Conservation (phyloP, 371 early-diverging fungal species). For the Mucor mucedo region DNA sequence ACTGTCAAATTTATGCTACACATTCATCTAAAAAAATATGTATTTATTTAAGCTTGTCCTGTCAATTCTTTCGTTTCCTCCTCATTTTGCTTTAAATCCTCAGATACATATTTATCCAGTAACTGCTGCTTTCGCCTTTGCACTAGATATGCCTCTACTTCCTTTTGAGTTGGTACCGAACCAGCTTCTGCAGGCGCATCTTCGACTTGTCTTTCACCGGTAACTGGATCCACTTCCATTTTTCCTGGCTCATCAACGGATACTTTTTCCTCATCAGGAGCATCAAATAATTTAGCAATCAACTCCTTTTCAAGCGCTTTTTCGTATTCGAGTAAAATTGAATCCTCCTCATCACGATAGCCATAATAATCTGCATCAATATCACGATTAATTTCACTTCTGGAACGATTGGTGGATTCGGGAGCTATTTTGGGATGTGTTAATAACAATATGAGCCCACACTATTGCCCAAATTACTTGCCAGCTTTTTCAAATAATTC, state of each 20-base stretch:
- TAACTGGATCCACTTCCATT: slow-evolving; percentile 22
- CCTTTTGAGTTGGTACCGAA: slow-evolving; percentile 69
- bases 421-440: slow-evolving; percentile 15
- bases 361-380: slow-evolving; percentile 97
- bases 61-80: slow-evolving; percentile 39
- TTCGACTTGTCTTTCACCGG: slow-evolving; percentile 27
- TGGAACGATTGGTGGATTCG: slow-evolving; percentile 53
- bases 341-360: slow-evolving; percentile 94
- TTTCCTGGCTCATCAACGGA: slow-evolving; percentile 18
- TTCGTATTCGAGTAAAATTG: slow-evolving; percentile 81
- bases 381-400: slow-evolving; percentile 76
- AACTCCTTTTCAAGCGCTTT: slow-evolving; percentile 56
- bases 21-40: too few species aligned
- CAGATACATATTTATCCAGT: slow-evolving; percentile 48
- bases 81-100: slow-evolving; percentile 40
- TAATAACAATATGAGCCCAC: too few species aligned
- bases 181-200: slow-evolving; percentile 24
- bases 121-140: slow-evolving; percentile 70
- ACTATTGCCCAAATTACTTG: slow-evolving; percentile 5
- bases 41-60: slow-evolving; percentile 12
- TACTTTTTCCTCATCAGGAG: slow-evolving; percentile 41
- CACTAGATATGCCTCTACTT: slow-evolving; percentile 79
- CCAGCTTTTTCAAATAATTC: slow-evolving; percentile 85
- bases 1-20: background rate
- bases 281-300: slow-evolving; percentile 38